Evolutionary conservation across 2,329 filamentous ascomycete genomes (phyloP).

Genomic region (Aspergillus sp.): DNA sequence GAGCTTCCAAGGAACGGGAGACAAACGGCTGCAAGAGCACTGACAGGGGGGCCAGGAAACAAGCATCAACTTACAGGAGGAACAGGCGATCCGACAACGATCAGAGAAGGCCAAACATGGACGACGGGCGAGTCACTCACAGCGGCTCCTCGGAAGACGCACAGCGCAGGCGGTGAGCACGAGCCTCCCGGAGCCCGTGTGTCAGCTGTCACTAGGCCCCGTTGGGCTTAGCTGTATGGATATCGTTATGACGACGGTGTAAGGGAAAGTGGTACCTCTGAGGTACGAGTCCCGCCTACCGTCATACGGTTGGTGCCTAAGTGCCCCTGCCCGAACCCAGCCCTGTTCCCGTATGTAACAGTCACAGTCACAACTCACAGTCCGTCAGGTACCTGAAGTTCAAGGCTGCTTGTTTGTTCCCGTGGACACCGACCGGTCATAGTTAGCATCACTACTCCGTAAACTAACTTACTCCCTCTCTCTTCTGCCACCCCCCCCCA

Average conservation of each 20-base stretch:
- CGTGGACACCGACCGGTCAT: conserved; percentile 5
- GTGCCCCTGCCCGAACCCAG: neutral
- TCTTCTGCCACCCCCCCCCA: conserved; percentile 3
- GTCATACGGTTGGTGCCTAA: neutral
- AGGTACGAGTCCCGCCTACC: neutral
- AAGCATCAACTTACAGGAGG: conserved; percentile 2
- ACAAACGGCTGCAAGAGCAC: neutral
- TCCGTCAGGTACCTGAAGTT: neutral
- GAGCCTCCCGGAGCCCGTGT: neutral
- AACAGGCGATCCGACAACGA: conserved; percentile 2
- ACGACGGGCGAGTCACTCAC: conserved; percentile 6
- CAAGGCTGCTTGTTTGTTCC: conserved; percentile 3
- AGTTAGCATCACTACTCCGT: neutral
- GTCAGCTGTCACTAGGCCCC: neutral
- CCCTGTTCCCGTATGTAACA: neutral
- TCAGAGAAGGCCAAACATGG: conserved; percentile 1
- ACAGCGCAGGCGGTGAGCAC: conserved; percentile 8
- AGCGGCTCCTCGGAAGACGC: conserved; percentile 8
- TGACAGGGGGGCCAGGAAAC: neutral
- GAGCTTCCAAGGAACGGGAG: neutral
- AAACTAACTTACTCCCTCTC: conserved; percentile 2
- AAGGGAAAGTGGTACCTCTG: neutral
- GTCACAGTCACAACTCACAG: too few species aligned
- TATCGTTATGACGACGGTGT: neutral
- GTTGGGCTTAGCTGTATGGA: neutral